Percentiles rank a stretch among this genome's conserved stretches.
Conservation (phyloP, 2,329 filamentous ascomycete genomes). For the Macrophomina phaseolina region DNA sequence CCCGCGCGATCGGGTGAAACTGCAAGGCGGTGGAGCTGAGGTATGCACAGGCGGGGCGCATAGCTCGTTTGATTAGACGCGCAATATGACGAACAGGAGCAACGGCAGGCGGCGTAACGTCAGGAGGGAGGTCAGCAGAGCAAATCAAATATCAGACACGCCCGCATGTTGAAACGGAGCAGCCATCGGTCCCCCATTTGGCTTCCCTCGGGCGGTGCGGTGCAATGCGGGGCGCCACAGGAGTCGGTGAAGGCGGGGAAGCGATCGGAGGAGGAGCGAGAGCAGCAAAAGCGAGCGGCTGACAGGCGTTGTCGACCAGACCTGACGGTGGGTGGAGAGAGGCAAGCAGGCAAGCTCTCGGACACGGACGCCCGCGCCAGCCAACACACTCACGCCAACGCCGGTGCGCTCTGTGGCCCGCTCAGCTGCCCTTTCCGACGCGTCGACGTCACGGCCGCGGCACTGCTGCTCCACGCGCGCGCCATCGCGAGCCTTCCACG, state of each 20-base stretch:
- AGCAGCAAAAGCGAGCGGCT: not conserved
- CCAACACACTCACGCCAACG: slow-evolving; percentile 6
- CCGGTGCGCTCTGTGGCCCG: slow-evolving; percentile 17
- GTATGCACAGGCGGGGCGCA: not conserved
- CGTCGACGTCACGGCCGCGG: slow-evolving; percentile 18
- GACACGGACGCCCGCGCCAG: not conserved
- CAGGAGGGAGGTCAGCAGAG: not conserved
- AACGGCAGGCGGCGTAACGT: not conserved
- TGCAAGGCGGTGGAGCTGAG: not conserved
- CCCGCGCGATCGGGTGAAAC: not conserved
- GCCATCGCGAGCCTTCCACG: slow-evolving; percentile 5
- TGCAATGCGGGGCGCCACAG: not conserved
- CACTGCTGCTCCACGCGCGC: slow-evolving; percentile 12
- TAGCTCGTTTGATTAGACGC: not conserved
- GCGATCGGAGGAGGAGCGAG: not conserved
- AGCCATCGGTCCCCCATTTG: not conserved
- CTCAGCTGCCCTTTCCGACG: not conserved
- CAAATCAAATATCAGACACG: not conserved
- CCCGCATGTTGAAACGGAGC: slow-evolving; percentile 5
- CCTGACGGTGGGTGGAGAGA: not conserved
- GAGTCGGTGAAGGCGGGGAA: not conserved
- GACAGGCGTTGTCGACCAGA: not conserved
- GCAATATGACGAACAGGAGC: not conserved
- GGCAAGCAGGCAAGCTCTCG: not conserved
- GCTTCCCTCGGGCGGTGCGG: not conserved